A percentile compares a stretch with the other conserved stretches of the same genome.
phyloP scores from a whole-genome alignment of 192 early-diverging fungal species.

The Phycomyces blakesleeanus region DNA sequence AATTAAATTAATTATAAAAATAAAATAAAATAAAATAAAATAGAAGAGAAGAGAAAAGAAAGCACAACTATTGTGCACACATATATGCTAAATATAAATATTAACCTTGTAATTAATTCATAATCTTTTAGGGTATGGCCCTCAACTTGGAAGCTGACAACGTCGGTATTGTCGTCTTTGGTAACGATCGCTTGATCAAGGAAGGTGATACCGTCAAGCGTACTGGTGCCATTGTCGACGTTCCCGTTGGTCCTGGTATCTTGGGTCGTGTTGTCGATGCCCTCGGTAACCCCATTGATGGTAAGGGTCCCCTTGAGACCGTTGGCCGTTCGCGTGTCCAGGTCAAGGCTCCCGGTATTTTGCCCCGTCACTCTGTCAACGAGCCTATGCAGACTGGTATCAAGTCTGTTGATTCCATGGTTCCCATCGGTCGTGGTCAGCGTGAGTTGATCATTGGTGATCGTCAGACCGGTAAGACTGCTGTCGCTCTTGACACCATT shows the following conservation, averaged over 20 bases:
- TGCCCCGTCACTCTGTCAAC: constrained; percentile 97
- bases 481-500: constrained; percentile 97
- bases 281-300: constrained; percentile 98
- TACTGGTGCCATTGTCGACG: constrained; percentile 97
- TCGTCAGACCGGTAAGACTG: constrained; percentile 99
- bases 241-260: constrained; percentile 85
- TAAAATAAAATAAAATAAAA: too few species aligned
- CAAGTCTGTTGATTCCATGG: constrained; percentile 99
- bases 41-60: too few species aligned
- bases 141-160: constrained; percentile 99
- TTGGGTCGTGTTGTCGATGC: constrained; percentile 98
- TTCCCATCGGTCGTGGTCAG: constrained; percentile 99
- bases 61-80: too few species aligned
- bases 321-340: constrained; percentile 86
- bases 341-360: constrained; percentile 99
- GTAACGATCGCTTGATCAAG: constrained; percentile 99
- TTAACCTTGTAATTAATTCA: background rate
- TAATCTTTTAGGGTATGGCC: constrained; percentile 82
- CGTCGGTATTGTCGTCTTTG: constrained; percentile 99
- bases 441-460: constrained; percentile 99
- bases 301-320: constrained; percentile 93
- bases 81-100: background rate
- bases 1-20: too few species aligned
- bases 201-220: constrained; percentile 99
- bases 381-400: constrained; percentile 99